phyloP scores from a whole-genome alignment of 495 filamentous ascomycete genomes.

The Podospora bellae-mahoneyi region DNA sequence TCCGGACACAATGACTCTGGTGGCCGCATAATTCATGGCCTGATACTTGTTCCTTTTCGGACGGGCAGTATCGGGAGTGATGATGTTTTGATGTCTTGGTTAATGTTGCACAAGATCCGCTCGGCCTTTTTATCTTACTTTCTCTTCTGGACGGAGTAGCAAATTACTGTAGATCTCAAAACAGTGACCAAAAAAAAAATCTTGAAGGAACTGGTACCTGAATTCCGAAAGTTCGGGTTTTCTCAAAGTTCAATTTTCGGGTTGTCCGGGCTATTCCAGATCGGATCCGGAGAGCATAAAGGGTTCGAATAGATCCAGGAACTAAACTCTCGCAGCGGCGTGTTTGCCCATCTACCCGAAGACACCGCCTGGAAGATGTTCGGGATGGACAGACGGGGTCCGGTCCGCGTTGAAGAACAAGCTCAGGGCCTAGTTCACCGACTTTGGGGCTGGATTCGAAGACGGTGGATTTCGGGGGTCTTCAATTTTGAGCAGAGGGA shows the following conservation, averaged over 20 bases:
- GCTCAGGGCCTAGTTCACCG: background rate
- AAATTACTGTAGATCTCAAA: background rate
- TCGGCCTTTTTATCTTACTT: background rate
- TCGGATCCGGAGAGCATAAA: background rate
- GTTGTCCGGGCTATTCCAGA: background rate
- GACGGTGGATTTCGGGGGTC: background rate
- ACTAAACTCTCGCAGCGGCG: background rate
- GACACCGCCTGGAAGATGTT: background rate
- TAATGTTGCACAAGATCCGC: background rate
- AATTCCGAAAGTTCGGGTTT: background rate
- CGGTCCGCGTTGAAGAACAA: background rate
- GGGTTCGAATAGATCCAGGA: background rate
- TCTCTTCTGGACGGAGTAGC: background rate
- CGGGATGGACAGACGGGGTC: background rate
- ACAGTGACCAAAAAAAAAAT: background rate
- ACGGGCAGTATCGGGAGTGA: too few species aligned
- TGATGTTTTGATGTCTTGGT: background rate
- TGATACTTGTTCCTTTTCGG: too few species aligned
- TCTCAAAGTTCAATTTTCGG: background rate
- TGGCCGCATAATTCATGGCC: too few species aligned
- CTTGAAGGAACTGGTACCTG: background rate
- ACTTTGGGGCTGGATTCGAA: background rate
- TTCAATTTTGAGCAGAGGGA: background rate
- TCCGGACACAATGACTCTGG: too few species aligned
- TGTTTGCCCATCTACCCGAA: background rate